Conservation (phyloP, 345 rosid genomes). For the Erucastrum elatum region DNA sequence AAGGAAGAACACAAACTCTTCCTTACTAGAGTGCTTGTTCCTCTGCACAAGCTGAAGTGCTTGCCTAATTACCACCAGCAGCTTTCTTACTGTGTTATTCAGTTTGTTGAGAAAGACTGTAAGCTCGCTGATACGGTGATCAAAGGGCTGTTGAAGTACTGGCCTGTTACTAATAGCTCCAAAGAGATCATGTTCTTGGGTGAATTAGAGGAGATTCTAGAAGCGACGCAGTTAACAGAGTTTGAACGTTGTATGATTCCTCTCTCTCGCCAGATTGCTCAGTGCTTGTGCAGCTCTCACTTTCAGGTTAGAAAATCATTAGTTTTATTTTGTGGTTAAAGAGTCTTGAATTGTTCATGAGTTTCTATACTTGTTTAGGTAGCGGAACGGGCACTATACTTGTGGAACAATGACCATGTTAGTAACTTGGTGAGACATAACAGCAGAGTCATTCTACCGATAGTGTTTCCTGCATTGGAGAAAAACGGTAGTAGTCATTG, state of each 20-base stretch:
- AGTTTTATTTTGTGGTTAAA: neutral
- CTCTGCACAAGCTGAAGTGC: conserved; percentile 83
- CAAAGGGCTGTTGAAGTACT: conserved; percentile 78
- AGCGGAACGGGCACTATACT: conserved; percentile 42
- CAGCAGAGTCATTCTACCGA: conserved; percentile 37
- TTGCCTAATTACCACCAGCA: conserved; percentile 85
- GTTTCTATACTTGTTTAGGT: conserved; percentile 30
- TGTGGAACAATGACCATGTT: conserved; percentile 46
- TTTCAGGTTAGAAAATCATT: conserved; percentile 56
- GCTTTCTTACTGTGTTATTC: conserved; percentile 74
- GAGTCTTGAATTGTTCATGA: conserved; percentile 17
- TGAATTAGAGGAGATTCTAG: conserved; percentile 86
- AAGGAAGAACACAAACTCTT: conserved; percentile 94
- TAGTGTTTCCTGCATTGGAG: conserved; percentile 45
- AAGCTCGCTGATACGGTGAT: conserved; percentile 83
- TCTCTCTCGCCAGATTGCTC: conserved; percentile 66
- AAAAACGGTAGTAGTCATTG: conserved; percentile 40
- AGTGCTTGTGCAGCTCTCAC: conserved; percentile 77
- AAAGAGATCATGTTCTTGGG: conserved; percentile 93
- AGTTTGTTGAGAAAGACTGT: conserved; percentile 89
- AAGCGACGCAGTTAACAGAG: conserved; percentile 77
- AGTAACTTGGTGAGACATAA: conserved; percentile 40
- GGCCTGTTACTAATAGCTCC: conserved; percentile 90
- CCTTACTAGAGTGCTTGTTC: conserved; percentile 69
- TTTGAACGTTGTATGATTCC: conserved; percentile 88